Percentiles rank a stretch among this genome's conserved stretches.
phyloP scores from a whole-genome alignment of 1,284 basidiomycete species.

The Ganoderma leucocontextum region DNA sequence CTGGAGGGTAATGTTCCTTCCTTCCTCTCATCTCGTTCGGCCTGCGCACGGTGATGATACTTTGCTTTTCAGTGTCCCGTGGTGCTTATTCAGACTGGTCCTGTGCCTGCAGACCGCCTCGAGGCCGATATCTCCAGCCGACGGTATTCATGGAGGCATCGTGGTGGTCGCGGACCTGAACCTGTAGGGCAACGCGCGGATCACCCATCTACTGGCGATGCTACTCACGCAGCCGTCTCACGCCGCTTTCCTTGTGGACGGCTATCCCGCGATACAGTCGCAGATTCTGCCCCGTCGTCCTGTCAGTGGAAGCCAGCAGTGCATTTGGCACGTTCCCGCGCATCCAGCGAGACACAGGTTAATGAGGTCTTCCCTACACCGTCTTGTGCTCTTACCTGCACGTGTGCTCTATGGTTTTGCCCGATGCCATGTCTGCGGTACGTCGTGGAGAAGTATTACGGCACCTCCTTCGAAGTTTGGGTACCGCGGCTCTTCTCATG shows the following conservation, averaged over 20 bases:
- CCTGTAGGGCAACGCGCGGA: constrained; percentile 8
- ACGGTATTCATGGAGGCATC: constrained; percentile 18
- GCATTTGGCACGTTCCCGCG: neutral
- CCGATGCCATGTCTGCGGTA: neutral
- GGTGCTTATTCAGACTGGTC: constrained; percentile 6
- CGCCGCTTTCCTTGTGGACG: neutral
- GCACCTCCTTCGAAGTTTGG: constrained; percentile 5
- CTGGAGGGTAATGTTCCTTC: neutral
- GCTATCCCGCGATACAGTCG: neutral
- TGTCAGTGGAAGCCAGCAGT: neutral
- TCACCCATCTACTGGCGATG: neutral
- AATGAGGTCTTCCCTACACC: neutral
- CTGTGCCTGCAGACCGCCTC: constrained; percentile 26
- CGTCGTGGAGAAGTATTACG: constrained; percentile 10
- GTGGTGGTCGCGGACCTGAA: constrained; percentile 25
- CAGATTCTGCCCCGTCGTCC: neutral
- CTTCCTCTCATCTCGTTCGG: neutral
- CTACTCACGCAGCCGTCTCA: neutral
- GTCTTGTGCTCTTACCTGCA: neutral
- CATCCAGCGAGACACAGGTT: neutral
- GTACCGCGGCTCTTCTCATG: neutral
- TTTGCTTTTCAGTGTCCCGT: neutral
- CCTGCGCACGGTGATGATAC: neutral
- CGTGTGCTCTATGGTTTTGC: neutral
- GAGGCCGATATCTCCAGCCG: constrained; percentile 33